Evolutionary conservation across 768 basidiomycete genomes (phyloP), one percentile per base, ranked within the genome.

Genomic region (Psilocybe subaeruginosa): DNA sequence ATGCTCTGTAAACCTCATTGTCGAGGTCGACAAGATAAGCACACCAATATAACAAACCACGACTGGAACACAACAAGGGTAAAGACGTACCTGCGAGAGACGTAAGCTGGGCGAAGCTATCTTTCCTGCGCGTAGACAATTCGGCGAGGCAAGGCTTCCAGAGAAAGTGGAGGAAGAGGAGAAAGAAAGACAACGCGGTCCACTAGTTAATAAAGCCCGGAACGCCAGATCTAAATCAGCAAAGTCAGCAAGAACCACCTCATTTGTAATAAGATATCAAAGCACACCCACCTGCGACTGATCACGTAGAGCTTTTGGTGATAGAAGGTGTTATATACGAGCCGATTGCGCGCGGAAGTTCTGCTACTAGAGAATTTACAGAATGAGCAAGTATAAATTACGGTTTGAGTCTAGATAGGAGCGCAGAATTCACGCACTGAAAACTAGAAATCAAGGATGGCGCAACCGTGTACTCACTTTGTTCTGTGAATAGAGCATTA

Each of bases 1-100:
- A 78, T 47, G 78, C 73, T 76, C 84, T 77, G 57, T 48, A 65
- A 23, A 69, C 54, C 68, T 69, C 35, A 35, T 11, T 23, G 23
- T 11, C 33, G 33, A 35, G 23, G 23, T 23, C 11, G 33, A 35
- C 33, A 35, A 35, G 33, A 35, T 35, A 35, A 35, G 33, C 33
- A 35, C 50, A 8, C 11, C 0, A 23, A 23, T 23, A 23, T 23
- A 23, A 23, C 23, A 23, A 23, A 2, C 23, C 23, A 23, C 2
- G 23, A 23, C 9, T 19, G 43, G 3, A 56, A 54, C 7, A 55
- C 19, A 61, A 4, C 33, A 30, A n/a, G 19, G 30, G 23, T 41
- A n/a, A 2, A 31, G 27, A 52, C 67, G 54, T 57, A 70, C 71
- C 61, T 69, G 69, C 19, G 64, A 54, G 55, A 71, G 70, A 52